Conservation (phyloP, 805 yeast genomes). For the Hanseniaspora clermontiae region DNA sequence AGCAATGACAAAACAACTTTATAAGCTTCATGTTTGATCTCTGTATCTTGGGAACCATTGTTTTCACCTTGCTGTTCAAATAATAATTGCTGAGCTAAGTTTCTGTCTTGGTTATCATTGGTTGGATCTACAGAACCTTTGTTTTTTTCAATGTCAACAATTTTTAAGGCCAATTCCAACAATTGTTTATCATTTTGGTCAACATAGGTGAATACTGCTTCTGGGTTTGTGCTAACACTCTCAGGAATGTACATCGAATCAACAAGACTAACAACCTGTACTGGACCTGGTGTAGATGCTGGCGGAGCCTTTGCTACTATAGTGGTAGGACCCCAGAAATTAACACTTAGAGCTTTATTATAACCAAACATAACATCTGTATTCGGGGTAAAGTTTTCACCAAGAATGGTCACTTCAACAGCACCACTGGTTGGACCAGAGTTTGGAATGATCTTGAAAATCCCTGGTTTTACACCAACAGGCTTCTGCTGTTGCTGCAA, state of each 20-base stretch:
- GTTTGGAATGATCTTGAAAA: constrained; percentile 84
- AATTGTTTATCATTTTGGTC: constrained; percentile 93
- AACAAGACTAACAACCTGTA: constrained; percentile 62
- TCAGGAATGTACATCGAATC: constrained; percentile 30
- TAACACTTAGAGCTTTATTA: constrained; percentile 66
- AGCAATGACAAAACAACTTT: constrained; percentile 53
- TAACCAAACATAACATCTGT: constrained; percentile 78
- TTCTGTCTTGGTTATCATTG: constrained; percentile 42
- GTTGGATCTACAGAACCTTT: background rate
- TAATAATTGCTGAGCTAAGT: constrained; percentile 82
- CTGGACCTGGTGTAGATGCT: constrained; percentile 79
- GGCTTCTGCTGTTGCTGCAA: constrained; percentile 11
- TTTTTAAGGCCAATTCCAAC: constrained; percentile 88
- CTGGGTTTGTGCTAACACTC: constrained; percentile 19
- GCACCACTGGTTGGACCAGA: constrained; percentile 97
- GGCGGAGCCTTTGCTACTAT: constrained; percentile 92
- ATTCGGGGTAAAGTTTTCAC: constrained; percentile 75
- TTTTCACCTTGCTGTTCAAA: constrained; percentile 34
- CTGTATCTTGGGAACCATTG: background rate
- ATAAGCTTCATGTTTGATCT: background rate
- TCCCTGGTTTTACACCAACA: constrained; percentile 33
- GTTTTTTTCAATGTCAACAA: constrained; percentile 66
- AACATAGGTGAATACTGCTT: constrained; percentile 65
- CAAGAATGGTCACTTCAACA: constrained; percentile 81
- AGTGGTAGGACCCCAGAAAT: constrained; percentile 92